Evolutionary conservation across 2,329 filamentous ascomycete genomes (phyloP).

Genomic region (Xylaria sp.): DNA sequence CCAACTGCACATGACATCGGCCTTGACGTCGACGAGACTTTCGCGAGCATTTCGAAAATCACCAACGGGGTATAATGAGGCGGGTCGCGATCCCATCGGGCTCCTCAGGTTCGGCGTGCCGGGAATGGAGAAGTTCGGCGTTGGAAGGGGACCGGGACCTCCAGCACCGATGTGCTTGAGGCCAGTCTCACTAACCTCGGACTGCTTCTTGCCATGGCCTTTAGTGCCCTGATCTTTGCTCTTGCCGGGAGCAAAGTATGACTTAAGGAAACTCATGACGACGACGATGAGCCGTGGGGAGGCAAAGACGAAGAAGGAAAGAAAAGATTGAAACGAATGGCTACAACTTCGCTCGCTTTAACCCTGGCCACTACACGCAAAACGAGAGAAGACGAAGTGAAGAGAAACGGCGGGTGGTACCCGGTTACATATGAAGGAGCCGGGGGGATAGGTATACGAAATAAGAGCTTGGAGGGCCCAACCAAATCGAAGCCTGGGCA

Average conservation of each 20-base stretch:
- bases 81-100: conserved; percentile 41
- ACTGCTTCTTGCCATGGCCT: conserved; percentile 36
- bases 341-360: conserved; percentile 31
- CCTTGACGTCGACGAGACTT: conserved; percentile 64
- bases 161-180: conserved; percentile 32
- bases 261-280: conserved; percentile 50
- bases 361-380: conserved; percentile 22
- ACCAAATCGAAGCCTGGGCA: conserved; percentile 20
- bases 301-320: conserved; percentile 13
- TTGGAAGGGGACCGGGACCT: conserved; percentile 27
- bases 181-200: conserved; percentile 38
- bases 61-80: conserved; percentile 52
- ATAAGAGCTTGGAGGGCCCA: conserved; percentile 29
- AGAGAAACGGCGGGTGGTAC: conserved; percentile 14
- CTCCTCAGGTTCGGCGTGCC: conserved; percentile 40
- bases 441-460: conserved; percentile 12
- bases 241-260: conserved; percentile 50
- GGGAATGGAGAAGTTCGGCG: conserved; percentile 37
- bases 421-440: conserved; percentile 18
- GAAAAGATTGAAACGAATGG: conserved; percentile 28
- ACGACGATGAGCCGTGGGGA: conserved; percentile 29
- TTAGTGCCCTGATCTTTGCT: conserved; percentile 41
- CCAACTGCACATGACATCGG: conserved; percentile 72
- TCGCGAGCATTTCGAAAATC: conserved; percentile 58
- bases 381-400: conserved; percentile 21